Base-by-base conservation (phyloP, 805 yeast species). In the Alloascoidea africana region DNA sequence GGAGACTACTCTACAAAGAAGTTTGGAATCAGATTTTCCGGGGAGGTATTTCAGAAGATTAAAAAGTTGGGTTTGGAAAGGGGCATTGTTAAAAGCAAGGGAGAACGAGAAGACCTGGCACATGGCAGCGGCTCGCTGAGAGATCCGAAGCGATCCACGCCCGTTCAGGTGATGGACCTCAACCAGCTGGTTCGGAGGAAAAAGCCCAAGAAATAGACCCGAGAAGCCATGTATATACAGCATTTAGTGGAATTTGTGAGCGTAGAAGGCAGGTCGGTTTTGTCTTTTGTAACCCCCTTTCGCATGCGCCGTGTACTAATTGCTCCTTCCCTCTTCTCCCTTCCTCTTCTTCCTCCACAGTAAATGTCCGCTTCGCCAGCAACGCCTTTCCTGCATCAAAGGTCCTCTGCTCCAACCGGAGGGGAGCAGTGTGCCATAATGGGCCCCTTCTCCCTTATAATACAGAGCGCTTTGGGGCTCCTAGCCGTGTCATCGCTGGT, bases 361-460 rank as follows among this genome's bases (percentile, higher is more conserved):
- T n/a, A n/a, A n/a, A n/a, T n/a, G n/a, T n/a, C n/a, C n/a, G n/a
- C n/a, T n/a, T n/a, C n/a, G n/a, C n/a, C n/a, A n/a, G n/a, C n/a
- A n/a, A n/a, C n/a, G n/a, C n/a, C n/a, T n/a, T n/a, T n/a, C n/a
- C n/a, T n/a, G n/a, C n/a, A n/a, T n/a, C n/a, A n/a, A n/a, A n/a
- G n/a, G n/a, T n/a, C n/a, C n/a, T n/a, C n/a, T n/a, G n/a, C 30
- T 8, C 30, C 30, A 8, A 8, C 30, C 8, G 30, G n/a, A 23
- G 52, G 49, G 16, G 57, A 45, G n/a, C 48, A 59, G 30, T 81
- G 91, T 54, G 68, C 77, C 49, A 62, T 81, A 16, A 53, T 89
- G 19, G 97, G 97, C 1, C 89, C 96, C 2, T 81, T 86, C 41
- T 84, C 96, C 0, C 62, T 89, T 19, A 38, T 78, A 4, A 75